A percentile compares a stretch with the other conserved stretches of the same genome.
Conservation (phyloP, 2,329 filamentous ascomycete species). For the Trichoderma koningii region DNA sequence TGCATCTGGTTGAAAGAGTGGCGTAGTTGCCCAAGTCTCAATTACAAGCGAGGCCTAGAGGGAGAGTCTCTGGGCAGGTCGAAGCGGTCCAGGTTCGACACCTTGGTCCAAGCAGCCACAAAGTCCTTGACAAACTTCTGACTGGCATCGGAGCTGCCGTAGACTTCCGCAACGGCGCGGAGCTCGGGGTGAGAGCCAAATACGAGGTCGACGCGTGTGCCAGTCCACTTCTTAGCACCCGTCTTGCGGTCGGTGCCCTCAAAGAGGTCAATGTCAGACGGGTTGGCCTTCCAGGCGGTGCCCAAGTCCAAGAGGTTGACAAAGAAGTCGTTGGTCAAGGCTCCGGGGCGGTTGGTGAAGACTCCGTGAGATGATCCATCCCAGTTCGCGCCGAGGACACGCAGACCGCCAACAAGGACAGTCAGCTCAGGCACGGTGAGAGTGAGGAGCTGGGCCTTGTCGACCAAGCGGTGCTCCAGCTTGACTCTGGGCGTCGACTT, state of each 20-base stretch:
- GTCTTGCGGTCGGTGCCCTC: constrained; percentile 66
- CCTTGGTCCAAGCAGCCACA: constrained; percentile 70
- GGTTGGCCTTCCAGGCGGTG: constrained; percentile 58
- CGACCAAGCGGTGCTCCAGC: constrained; percentile 70
- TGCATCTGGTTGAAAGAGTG: too few species aligned
- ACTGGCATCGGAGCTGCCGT: constrained; percentile 60
- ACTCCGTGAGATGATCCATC: constrained; percentile 69
- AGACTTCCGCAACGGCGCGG: constrained; percentile 70
- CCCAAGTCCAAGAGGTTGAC: constrained; percentile 72
- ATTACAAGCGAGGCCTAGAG: constrained; percentile 29
- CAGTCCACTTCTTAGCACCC: constrained; percentile 68
- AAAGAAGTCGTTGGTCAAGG: constrained; percentile 80
- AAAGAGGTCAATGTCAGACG: constrained; percentile 57
- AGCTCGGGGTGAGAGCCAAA: constrained; percentile 76
- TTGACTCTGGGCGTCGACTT: constrained; percentile 60
- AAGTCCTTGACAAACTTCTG: constrained; percentile 73
- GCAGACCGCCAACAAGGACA: constrained; percentile 71
- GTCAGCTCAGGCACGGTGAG: constrained; percentile 72
- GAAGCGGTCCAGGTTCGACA: constrained; percentile 72
- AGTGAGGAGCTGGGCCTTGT: constrained; percentile 70
- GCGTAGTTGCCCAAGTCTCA: too few species aligned
- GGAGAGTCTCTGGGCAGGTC: constrained; percentile 47
- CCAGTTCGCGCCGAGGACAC: constrained; percentile 69
- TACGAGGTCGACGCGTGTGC: constrained; percentile 67
- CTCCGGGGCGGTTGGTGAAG: constrained; percentile 67